A percentile compares a stretch with the other conserved stretches of the same genome.
Conservation (phyloP, 2,329 filamentous ascomycete genomes). For the Nemania abortiva region DNA sequence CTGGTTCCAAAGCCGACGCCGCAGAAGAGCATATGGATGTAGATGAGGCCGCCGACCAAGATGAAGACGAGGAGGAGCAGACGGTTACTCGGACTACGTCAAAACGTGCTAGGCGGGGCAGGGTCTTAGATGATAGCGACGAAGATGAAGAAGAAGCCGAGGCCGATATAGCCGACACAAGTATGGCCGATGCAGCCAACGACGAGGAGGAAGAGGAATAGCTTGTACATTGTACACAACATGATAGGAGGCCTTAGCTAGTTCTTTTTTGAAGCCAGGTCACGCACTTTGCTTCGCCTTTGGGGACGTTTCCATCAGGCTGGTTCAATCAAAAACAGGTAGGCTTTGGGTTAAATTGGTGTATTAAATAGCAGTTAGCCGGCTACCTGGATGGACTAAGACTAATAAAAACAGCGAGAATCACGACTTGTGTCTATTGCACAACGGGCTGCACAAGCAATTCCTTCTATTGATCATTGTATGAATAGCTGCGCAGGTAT, state of each 20-base stretch:
- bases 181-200: conserved; percentile 53
- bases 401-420: conserved; percentile 11
- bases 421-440: background rate
- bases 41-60: conserved; percentile 57
- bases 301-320: background rate
- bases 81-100: conserved; percentile 52
- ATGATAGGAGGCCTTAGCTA: background rate
- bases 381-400: background rate
- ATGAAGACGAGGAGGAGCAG: conserved; percentile 66
- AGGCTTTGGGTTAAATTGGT: conserved; percentile 24
- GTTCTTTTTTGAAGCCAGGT: background rate
- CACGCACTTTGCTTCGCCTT: background rate
- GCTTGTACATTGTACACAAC: conserved; percentile 43
- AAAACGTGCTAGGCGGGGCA: conserved; percentile 62
- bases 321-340: conserved; percentile 11
- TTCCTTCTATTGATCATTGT: background rate
- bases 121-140: conserved; percentile 66
- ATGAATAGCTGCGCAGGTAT: background rate
- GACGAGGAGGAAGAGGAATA: conserved; percentile 52
- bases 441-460: background rate
- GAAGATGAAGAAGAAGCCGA: conserved; percentile 58
- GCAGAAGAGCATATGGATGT: conserved; percentile 65
- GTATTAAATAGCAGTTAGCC: conserved; percentile 16
- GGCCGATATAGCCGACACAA: conserved; percentile 48
- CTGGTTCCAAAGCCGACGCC: conserved; percentile 47